Percentiles rank a stretch among this genome's conserved stretches.
Evolutionary conservation across 208 protist species (phyloP).

Genomic region (Leishmania guyanensis): DNA sequence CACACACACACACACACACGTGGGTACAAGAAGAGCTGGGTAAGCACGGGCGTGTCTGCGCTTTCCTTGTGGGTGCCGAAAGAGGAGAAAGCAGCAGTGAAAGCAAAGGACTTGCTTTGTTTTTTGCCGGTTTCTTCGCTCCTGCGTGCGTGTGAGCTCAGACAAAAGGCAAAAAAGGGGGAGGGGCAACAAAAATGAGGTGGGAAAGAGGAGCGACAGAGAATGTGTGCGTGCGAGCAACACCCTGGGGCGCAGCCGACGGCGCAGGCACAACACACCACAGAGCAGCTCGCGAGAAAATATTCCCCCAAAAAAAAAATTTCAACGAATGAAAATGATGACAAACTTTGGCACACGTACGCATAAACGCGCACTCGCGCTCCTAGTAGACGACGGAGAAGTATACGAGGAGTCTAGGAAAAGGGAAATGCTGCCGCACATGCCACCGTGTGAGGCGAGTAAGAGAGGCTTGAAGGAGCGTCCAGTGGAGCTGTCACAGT

Average conservation of each 20-base stretch:
- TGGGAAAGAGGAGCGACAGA: background rate
- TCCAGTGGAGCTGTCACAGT: background rate
- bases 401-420: background rate
- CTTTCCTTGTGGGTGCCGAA: background rate
- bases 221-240: too few relatives aligned
- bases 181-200: slow-evolving; percentile 14
- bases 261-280: background rate
- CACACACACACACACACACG: background rate
- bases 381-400: background rate
- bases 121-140: background rate
- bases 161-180: background rate
- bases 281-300: background rate
- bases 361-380: background rate
- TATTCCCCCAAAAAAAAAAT: background rate
- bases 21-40: background rate
- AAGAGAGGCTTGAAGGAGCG: background rate
- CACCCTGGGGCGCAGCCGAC: background rate
- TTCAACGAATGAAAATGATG: background rate
- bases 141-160: background rate
- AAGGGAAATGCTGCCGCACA: background rate
- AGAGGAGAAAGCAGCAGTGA: slow-evolving; percentile 3
- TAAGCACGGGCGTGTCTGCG: background rate
- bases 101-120: background rate
- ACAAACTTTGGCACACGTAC: background rate
- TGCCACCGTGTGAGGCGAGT: background rate